Evolutionary conservation across 2,329 filamentous ascomycete species (phyloP), one percentile per base, ranked within the genome.

Genomic region (Mycocentrospora acerina): DNA sequence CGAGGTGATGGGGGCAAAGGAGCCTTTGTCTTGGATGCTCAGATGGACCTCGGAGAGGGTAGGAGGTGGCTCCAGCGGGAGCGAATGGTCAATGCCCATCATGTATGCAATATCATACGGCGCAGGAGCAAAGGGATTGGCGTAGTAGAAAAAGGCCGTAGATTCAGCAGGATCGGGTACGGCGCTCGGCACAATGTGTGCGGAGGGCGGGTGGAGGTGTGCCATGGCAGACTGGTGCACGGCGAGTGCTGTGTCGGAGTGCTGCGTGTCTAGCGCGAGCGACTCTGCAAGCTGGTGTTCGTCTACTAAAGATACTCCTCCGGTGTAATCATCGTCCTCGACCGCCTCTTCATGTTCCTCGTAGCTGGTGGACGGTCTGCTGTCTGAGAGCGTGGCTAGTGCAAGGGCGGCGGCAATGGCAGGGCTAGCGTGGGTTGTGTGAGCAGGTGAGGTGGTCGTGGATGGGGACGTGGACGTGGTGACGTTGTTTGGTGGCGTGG

Each of bases 301-400:
- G 35, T 53, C 46, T 35, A 37, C 37, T 48, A 64, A 44, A 10
- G 57, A 48, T 42, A 63, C 57, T n/a, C 59, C 62, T 35, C 59
- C 60, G 29, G 40, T 42, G 25, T 48, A 36, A 24, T 51, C 52
- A 29, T 55, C 53, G 26, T 48, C 38, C 12, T 38, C 26, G 24
- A 38, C 48, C 10, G 27, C 17, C 28, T 32, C 32, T 17, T 48
- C 46, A 41, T 57, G 36, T 33, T 53, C 51, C 9, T 31, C 54
- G 44, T 57, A 48, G 48, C 55, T 55, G 27, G 56, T 56, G 40
- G 54, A 42, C 31, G 60, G 55, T 18, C 59, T 51, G 48, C 45
- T 59, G 47, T 59, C 59, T 12, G 57, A 52, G 37, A 60, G 56
- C 7, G 57, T 50, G 33, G 62, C 53, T 10, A 55, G 55, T 9